Base-by-base conservation (phyloP, 345 rosid genomes). In the Cardamine chenopodiifolia region DNA sequence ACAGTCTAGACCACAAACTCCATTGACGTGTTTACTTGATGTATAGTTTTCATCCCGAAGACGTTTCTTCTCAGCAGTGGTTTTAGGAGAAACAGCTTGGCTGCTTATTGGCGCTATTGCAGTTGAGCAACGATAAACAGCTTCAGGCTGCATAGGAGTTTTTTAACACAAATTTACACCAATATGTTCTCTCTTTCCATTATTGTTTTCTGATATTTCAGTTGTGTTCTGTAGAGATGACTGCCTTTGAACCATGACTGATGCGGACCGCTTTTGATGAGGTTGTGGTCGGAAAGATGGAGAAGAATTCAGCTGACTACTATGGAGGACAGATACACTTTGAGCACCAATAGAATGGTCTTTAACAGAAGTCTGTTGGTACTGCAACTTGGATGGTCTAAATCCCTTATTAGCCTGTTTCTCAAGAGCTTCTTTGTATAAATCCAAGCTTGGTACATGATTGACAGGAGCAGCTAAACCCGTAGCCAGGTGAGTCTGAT, bases 141-240 rank as follows among this genome's bases (percentile, higher is more conserved):
- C 85, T 75, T 86, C 87, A 58, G 84, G 90, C 62, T 84, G 86
- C 37, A 78, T 84, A 42, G 86, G 82, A 59, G 81, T 79, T 74
- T 88, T 84, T 65, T 80, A 89, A 54, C 71, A 78, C 66, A 86
- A 87, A 52, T 85, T 89, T 66, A 76, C 88, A 50, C 79, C 88
- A 58, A 83, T 68, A 60, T 77, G 85, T 77, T 26, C 17, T 85
- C 84, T 89, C 72, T 86, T 90, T 68, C 60, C 79, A 37, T 81
- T 68, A 42, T 77, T 61, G 66, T 74, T 88, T 12, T 83, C 82
- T 12, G 79, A 62, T 49, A 76, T 62, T 74, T 70, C 80, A 63
- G 81, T 52, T 63, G 77, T 74, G 40, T 82, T 90, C 49, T 81
- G 87, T 42, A 82, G 73, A 50, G 85, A 88, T 70, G 84, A 53